phyloP scores from a whole-genome alignment of 352 stramenopile species.

The Vaucheria bursata region DNA sequence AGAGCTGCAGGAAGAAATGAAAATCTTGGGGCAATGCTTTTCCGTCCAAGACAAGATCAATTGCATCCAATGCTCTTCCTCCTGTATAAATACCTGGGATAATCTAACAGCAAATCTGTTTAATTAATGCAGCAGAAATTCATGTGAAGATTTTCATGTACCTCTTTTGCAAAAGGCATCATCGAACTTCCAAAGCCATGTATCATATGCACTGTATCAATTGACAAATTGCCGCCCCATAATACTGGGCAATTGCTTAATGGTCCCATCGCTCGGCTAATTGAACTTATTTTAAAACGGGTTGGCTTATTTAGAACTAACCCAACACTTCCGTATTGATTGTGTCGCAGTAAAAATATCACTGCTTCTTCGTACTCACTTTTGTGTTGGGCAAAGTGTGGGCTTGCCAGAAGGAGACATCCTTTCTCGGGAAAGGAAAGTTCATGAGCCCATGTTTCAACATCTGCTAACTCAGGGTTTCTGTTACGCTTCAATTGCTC shows the following conservation, averaged over 20 bases:
- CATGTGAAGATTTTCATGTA: neutral
- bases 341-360: conserved; percentile 37
- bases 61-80: conserved; percentile 15
- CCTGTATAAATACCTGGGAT: conserved; percentile 4
- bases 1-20: conserved; percentile 40
- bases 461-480: conserved; percentile 11
- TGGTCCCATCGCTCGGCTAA: conserved; percentile 9
- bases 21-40: conserved; percentile 22
- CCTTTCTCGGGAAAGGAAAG: conserved; percentile 28
- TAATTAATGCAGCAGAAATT: too few relatives aligned
- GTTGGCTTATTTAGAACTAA: conserved; percentile 40
- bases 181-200: conserved; percentile 15
- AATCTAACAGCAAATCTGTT: neutral
- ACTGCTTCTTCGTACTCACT: conserved; percentile 35
- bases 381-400: conserved; percentile 14
- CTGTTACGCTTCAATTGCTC: conserved; percentile 37
- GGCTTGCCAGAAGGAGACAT: conserved; percentile 34
- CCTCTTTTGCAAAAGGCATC: conserved; percentile 13
- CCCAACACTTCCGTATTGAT: conserved; percentile 23
- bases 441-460: conserved; percentile 44
- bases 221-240: conserved; percentile 25
- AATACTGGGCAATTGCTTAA: conserved; percentile 18
- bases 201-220: conserved; percentile 39
- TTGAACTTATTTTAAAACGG: conserved; percentile 8
- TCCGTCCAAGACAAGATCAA: conserved; percentile 18